These are phyloP conservation scores for Pholiota molesta DNA, from an alignment of 768 basidiomycete genomes.

Conservation along the genomic window DNA sequence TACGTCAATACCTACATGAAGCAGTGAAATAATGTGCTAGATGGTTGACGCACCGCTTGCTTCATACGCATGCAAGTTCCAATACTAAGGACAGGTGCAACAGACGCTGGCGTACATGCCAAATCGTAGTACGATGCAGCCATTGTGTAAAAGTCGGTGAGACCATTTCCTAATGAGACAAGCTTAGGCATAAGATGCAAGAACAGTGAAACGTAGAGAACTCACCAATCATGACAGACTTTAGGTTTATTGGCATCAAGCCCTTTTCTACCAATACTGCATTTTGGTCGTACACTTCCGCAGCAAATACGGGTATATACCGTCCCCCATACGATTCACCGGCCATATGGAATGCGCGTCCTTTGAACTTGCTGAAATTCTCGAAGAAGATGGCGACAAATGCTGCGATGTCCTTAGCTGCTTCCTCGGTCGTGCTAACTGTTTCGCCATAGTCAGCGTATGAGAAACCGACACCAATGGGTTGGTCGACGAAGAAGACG, in stretches of 20 bases:
- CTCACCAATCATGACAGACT: slow-evolving; percentile 74
- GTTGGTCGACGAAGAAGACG: slow-evolving; percentile 64
- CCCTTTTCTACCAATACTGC: slow-evolving; percentile 51
- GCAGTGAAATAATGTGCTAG: too few species aligned
- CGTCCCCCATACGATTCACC: slow-evolving; percentile 84
- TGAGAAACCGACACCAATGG: slow-evolving; percentile 62
- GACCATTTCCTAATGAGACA: slow-evolving; percentile 55
- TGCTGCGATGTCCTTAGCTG: slow-evolving; percentile 69
- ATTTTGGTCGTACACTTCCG: slow-evolving; percentile 80
- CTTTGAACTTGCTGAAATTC: slow-evolving; percentile 71
- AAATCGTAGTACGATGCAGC: slow-evolving; percentile 47
- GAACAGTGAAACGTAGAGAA: background rate
- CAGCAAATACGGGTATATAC: slow-evolving; percentile 75
- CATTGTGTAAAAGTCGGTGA: slow-evolving; percentile 58
- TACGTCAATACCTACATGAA: too few species aligned
- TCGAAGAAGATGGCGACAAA: slow-evolving; percentile 78
- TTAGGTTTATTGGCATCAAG: slow-evolving; percentile 63
- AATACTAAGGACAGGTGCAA: slow-evolving; percentile 50
- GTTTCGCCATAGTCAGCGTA: slow-evolving; percentile 65
- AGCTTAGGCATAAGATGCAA: background rate
- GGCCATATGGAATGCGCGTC: slow-evolving; percentile 64
- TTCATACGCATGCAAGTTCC: slow-evolving; percentile 62
- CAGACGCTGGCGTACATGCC: slow-evolving; percentile 54
- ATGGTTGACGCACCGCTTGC: slow-evolving; percentile 44
- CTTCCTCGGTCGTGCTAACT: slow-evolving; percentile 67